Conservation (phyloP, 2,329 filamentous ascomycete genomes). For the Colletotrichum orchidophilum region DNA sequence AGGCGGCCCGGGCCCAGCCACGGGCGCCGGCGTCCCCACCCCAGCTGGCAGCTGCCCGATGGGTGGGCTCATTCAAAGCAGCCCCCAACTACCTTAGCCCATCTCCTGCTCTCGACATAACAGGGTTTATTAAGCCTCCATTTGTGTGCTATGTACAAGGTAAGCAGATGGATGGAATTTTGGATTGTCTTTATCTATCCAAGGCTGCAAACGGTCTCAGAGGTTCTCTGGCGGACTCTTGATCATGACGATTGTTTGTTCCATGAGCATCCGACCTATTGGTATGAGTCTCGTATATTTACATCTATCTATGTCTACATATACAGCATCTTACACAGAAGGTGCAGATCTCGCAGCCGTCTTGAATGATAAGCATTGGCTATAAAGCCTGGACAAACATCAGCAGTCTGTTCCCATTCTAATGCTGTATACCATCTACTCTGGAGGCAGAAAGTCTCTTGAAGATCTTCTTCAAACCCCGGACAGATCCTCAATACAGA, state of each 20-base stretch:
- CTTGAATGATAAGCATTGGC: neutral
- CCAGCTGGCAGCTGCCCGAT: neutral
- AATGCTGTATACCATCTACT: no score
- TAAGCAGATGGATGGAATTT: neutral
- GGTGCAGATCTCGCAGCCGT: neutral
- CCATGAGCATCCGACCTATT: neutral
- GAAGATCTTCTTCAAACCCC: no score
- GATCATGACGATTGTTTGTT: neutral
- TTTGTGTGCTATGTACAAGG: no score
- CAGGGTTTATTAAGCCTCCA: neutral
- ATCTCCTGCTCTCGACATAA: neutral
- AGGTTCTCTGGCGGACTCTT: neutral
- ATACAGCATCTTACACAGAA: no score
- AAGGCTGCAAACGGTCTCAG: neutral
- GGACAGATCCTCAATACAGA: no score
- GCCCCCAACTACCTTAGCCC: neutral
- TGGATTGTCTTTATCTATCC: no score
- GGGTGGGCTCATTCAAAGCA: neutral
- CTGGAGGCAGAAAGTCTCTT: neutral
- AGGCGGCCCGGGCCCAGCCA: slow-evolving; percentile 9
- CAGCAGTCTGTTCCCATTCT: no score
- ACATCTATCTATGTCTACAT: neutral
- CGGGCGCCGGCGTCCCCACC: neutral
- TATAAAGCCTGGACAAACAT: no score
- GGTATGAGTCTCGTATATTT: neutral